phyloP scores from a whole-genome alignment of 176 grass and related monocot genomes.

The Microstegium vimineum region DNA sequence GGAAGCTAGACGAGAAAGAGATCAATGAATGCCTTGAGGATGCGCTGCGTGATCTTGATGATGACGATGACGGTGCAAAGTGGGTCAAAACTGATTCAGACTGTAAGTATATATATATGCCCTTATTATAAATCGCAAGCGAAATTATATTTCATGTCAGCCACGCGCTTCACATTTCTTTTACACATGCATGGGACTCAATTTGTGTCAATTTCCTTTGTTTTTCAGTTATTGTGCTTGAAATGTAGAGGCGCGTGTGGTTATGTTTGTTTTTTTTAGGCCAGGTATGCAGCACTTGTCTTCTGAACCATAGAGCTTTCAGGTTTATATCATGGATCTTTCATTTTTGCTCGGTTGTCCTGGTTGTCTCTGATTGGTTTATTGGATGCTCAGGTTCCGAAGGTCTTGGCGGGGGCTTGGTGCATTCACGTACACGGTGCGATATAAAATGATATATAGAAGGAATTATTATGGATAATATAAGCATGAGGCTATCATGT shows the following conservation, averaged over 20 bases:
- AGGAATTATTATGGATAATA: slow-evolving; percentile 8
- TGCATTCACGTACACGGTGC: neutral
- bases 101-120: slow-evolving; percentile 84
- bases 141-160: neutral
- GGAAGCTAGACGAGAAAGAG: slow-evolving; percentile 45
- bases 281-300: slow-evolving; percentile 24
- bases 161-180: slow-evolving; percentile 5
- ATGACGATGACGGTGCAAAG: slow-evolving; percentile 57
- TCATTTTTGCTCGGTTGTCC: neutral
- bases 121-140: neutral
- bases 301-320: neutral
- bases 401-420: slow-evolving; percentile 29
- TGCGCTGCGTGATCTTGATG: slow-evolving; percentile 35
- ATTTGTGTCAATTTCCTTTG: slow-evolving; percentile 18
- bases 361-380: neutral
- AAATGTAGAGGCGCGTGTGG: slow-evolving; percentile 56
- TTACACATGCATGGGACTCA: neutral
- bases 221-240: slow-evolving; percentile 71
- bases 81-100: slow-evolving; percentile 97
- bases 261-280: slow-evolving; percentile 29
- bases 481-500: slow-evolving; percentile 26
- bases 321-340: neutral
- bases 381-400: slow-evolving; percentile 27
- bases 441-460: neutral
- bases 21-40: slow-evolving; percentile 29